Evolutionary conservation across 2,329 filamentous ascomycete species (phyloP), one percentile per base, ranked within the genome.

Genomic region (Hirsutella thompsonii): DNA sequence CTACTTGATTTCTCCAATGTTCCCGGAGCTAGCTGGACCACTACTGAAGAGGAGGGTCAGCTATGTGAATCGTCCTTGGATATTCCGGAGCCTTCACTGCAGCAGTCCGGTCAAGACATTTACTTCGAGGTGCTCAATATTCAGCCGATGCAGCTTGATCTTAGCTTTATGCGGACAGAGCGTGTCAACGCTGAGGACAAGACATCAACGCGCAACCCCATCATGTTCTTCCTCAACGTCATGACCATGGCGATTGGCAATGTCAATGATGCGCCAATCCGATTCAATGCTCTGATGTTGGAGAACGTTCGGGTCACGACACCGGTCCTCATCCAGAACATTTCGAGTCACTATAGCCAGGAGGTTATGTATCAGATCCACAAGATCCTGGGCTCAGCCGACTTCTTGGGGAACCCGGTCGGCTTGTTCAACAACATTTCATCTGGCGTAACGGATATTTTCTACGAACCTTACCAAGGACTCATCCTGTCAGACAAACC

Each of bases 161-260:
- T 98, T 40, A 96, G 92, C 1, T 95, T 98, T 56, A 93, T 98
- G 60, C 82, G 92, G 18, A 98, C 92, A 0, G 92, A 98, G 60
- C 79, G 88, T 10, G 83, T 98, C 64, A 98, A 98, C 49, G 90
- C 86, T 2, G 90, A 96, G 58, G 89, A 96, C 59, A 93, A 92
- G 51, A 83, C 88, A 37, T 87, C 86, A 13, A 87, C 87, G 1
- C 79, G 77, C 34, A 98, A 94, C 55, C 93, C 93, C 1, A 73
- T 98, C 59, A 96, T 96, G 89, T 98, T 96, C 67, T 89, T 95
- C 57, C 80, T 96, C 59, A 96, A 98, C 55, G 86, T 96, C 50
- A 80, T 98, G 69, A 96, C 93, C 1, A 98, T 98, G 92, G 94
- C 92, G 13, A 92, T 98, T 54, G 92, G 92, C 48, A 98, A 98